Base-by-base conservation (phyloP, 331 rosid species). In the Quercus lobata region DNA sequence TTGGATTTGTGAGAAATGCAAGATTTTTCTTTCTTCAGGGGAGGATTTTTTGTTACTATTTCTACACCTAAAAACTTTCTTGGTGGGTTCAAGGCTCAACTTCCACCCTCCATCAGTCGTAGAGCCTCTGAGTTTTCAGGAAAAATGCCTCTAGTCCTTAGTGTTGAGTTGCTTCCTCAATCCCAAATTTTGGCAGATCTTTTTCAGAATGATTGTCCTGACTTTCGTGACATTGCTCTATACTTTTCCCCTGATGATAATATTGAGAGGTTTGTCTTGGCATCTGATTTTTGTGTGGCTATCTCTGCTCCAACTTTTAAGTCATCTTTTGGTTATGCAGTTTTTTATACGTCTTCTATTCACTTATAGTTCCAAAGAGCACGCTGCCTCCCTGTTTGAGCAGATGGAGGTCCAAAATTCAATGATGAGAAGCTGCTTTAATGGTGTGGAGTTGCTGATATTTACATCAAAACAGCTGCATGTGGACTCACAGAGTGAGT, bases 21-120 rank as follows among this genome's bases (percentile, higher is more conserved):
- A 37, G 18, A 49, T 35, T 65, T 86, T 76, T 79, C 62, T 46
- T 81, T 29, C 22, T 78, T 41, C 75, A 95, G 94, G 86, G 98
- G 98, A 73, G 83, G 79, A 74, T 86, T 94, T 76, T 16, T 32
- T 73, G 78, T 49, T 71, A 79, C 73, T 18, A 5, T 78, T 49
- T 80, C 25, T 79, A 66, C 72, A 34, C 34, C 75, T 4, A 73
- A 27, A 34, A 35, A 78, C 57, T 55, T 79, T 55, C 82, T 81
- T 80, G 90, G 80, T 57, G 92, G 84, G 68, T 86, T 92, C 77
- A 86, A 91, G 81, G 98, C 93, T 19, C 83, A 80, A 77, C 92
- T 91, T 77, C 91, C 97, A 19, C 81, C 87, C 76, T 29, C 29
- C 29, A 84, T 92, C 75, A 79, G 80, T 53, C 68, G 69, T 53